phyloP scores from a whole-genome alignment of 495 filamentous ascomycete genomes.

The Lasiosphaeria miniovina region DNA sequence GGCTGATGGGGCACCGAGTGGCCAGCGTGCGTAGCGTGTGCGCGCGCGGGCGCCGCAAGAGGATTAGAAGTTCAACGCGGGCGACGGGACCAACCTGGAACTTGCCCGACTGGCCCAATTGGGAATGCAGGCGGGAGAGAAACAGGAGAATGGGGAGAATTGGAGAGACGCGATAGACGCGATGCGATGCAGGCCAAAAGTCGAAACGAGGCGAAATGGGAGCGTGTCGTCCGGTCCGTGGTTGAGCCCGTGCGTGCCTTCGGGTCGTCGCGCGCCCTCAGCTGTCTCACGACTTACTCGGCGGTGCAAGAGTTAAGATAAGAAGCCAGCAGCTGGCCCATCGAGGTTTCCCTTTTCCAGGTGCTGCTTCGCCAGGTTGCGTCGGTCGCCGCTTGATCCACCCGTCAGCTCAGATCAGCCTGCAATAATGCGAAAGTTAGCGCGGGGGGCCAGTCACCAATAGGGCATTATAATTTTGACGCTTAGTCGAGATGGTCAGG shows the following conservation, averaged over 20 bases:
- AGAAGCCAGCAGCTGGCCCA: not conserved
- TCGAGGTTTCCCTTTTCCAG: not conserved
- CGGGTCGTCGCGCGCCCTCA: not conserved
- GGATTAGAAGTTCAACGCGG: too few relatives aligned
- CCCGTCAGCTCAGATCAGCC: conserved; percentile 1
- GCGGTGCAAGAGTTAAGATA: not conserved
- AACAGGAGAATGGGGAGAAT: not conserved
- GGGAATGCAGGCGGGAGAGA: not conserved
- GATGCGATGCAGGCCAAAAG: not conserved
- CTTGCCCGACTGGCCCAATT: not conserved
- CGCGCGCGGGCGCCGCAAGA: too few relatives aligned
- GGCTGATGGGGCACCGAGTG: not conserved
- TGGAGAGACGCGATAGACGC: not conserved
- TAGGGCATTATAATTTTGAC: conserved; percentile 2
- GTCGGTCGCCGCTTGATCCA: not conserved
- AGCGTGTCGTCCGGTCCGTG: too few relatives aligned
- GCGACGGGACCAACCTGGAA: too few relatives aligned
- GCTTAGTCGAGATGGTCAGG: not conserved
- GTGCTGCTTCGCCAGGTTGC: not conserved
- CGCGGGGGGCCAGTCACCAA: conserved; percentile 2
- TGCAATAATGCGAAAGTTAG: not conserved
- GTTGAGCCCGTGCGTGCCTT: too few relatives aligned
- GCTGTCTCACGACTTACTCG: not conserved
- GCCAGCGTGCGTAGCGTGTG: not conserved
- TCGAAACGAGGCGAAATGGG: too few relatives aligned